Evolutionary conservation across 306 rosid species (phyloP).

Genomic region (Bauhinia variegata): DNA sequence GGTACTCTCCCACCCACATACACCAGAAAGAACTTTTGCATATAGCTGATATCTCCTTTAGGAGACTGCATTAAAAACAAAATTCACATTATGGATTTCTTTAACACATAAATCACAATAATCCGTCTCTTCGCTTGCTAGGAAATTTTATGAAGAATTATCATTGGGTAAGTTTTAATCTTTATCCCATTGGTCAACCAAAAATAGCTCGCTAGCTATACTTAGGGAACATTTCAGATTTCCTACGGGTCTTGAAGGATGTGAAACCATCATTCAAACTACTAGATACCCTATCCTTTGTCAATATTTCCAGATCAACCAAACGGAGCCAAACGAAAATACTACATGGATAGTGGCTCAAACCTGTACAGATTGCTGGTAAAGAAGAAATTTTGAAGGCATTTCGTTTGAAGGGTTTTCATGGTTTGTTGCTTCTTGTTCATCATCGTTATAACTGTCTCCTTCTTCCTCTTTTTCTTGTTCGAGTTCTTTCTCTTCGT

Average conservation of each 20-base stretch:
- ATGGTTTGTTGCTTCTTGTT: conserved; percentile 29
- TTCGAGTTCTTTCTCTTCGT: conserved; percentile 35
- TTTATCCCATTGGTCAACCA: conserved; percentile 4
- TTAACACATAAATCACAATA: not conserved
- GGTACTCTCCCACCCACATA: conserved; percentile 90
- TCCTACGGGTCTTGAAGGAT: not conserved
- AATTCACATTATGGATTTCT: conserved; percentile 30
- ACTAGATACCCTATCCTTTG: not conserved
- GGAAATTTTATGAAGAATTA: not conserved
- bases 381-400: conserved; percentile 85
- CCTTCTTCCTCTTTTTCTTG: conserved; percentile 27
- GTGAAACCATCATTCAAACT: not conserved
- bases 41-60: conserved; percentile 86
- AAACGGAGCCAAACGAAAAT: conserved; percentile 1
- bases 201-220: conserved; percentile 4
- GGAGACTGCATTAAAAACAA: conserved; percentile 65
- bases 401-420: conserved; percentile 48
- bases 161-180: conserved; percentile 16
- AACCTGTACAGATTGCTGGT: conserved; percentile 93
- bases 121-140: not conserved
- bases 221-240: not conserved
- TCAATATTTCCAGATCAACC: conserved; percentile 5
- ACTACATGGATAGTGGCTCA: conserved; percentile 17
- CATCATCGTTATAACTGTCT: conserved; percentile 22
- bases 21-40: conserved; percentile 89